These are phyloP conservation scores for Rhododendron simsii DNA, from an alignment of 148 eudicot genomes.

Conservation along the genomic window DNA sequence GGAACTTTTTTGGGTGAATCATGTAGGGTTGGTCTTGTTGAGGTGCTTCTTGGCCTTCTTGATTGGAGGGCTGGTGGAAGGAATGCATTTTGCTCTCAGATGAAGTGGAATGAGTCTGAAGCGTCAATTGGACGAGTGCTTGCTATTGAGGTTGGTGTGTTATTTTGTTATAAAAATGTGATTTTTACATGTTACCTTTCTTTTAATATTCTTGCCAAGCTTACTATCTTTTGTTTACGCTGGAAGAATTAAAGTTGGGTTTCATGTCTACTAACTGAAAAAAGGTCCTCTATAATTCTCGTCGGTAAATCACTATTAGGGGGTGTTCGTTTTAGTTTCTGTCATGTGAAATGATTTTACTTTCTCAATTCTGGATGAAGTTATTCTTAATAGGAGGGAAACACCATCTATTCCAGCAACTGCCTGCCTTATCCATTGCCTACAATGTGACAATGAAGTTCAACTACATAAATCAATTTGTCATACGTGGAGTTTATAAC, in stretches of 20 bases:
- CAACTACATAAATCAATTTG: background rate
- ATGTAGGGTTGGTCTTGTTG: constrained; percentile 92
- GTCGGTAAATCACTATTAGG: background rate
- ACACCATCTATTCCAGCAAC: background rate
- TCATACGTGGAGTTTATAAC: background rate
- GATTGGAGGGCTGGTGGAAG: constrained; percentile 99
- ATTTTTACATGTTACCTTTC: background rate
- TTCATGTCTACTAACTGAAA: background rate
- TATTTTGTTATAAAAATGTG: background rate
- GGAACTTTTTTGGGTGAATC: constrained; percentile 9
- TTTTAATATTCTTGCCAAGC: background rate
- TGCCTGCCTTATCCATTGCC: background rate
- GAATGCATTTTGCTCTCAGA: constrained; percentile 82
- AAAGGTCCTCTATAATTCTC: background rate
- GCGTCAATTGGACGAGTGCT: constrained; percentile 97
- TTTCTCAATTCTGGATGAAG: background rate
- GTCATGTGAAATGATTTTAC: no score
- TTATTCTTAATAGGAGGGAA: background rate
- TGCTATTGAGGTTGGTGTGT: constrained; percentile 79
- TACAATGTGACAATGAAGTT: background rate
- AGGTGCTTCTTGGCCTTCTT: constrained; percentile 96
- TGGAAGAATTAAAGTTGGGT: background rate
- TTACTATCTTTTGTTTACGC: background rate
- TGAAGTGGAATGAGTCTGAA: constrained; percentile 99
- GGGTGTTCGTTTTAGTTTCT: background rate